Conservation (phyloP, 805 yeast genomes). For the Candida alai region DNA sequence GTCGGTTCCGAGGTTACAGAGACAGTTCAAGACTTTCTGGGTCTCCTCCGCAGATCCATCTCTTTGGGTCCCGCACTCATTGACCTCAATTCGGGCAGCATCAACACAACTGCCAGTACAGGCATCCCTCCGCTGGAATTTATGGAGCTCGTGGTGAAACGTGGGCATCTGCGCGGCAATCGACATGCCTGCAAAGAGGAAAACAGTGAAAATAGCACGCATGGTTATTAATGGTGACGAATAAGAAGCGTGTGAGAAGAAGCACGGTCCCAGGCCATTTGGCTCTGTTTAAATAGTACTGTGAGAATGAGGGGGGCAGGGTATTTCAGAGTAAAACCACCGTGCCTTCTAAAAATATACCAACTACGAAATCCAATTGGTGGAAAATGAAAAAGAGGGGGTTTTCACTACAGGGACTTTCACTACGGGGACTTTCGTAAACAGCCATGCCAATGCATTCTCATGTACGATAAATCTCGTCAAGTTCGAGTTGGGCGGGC, state of each 20-base stretch:
- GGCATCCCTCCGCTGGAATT: not conserved
- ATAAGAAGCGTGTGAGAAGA: not conserved
- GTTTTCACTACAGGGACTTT: no score
- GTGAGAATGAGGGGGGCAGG: no score
- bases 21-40: not conserved
- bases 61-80: not conserved
- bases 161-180: not conserved
- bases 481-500: no score
- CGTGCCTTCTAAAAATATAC: no score
- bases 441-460: no score
- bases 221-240: not conserved
- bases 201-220: not conserved
- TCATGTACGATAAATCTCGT: no score
- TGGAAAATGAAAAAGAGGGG: no score
- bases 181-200: not conserved
- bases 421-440: no score
- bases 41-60: not conserved
- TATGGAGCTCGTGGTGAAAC: not conserved
- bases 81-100: not conserved
- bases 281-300: no score
- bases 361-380: no score
- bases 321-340: no score
- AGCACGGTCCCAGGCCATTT: not conserved
- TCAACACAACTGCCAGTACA: constrained; percentile 3
- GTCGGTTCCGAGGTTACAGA: not conserved